Percentiles rank a stretch among this genome's conserved stretches.
Evolutionary conservation across 768 basidiomycete species (phyloP).

Genomic region (Neoboletus magnificus): DNA sequence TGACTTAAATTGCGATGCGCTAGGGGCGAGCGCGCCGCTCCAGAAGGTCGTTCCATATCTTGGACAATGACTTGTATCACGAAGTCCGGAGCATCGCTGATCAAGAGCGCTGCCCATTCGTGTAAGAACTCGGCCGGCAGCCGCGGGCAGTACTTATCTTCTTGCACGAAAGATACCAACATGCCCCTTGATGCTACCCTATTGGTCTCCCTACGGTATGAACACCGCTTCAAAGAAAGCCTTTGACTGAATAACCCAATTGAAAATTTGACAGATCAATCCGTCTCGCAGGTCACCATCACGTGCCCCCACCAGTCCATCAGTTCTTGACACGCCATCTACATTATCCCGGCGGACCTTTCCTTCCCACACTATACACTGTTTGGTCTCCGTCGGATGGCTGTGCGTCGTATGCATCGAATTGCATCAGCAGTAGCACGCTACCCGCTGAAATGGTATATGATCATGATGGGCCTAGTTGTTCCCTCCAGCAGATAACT

Average conservation of each 20-base stretch:
- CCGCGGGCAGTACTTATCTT: background rate
- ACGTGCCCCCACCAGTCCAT: background rate
- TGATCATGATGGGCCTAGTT: background rate
- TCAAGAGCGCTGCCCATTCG: background rate
- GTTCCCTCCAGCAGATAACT: background rate
- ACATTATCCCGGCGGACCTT: background rate
- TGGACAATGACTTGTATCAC: background rate
- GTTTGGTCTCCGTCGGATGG: slow-evolving; percentile 3
- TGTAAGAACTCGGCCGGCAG: background rate
- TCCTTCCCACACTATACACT: background rate
- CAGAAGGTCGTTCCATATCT: background rate
- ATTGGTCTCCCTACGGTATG: slow-evolving; percentile 6
- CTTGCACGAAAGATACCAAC: background rate
- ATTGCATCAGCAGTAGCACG: background rate
- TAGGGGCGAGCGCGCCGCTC: background rate
- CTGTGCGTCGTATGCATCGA: background rate
- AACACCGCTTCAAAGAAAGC: background rate
- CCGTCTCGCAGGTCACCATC: background rate
- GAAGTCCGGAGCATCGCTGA: background rate
- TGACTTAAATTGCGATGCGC: background rate
- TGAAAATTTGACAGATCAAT: background rate
- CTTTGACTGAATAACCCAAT: background rate
- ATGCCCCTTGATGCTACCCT: slow-evolving; percentile 6
- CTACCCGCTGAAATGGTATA: background rate
- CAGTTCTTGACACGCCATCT: background rate